These are phyloP conservation scores for Alternaria dauci DNA, from an alignment of 2,329 filamentous ascomycete genomes.

Conservation along the genomic window DNA sequence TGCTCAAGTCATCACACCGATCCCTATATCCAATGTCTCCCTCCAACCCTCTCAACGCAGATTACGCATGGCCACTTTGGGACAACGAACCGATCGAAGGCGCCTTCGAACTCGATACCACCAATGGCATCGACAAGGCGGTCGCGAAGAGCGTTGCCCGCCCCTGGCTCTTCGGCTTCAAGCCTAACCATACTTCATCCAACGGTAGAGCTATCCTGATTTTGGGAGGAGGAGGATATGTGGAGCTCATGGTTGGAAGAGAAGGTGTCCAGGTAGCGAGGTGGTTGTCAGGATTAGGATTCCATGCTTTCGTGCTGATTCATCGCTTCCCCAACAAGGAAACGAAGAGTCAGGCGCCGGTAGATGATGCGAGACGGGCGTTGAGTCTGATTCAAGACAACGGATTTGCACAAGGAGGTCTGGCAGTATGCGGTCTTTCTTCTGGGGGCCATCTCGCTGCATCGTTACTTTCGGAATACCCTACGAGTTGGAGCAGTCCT, in stretches of 20 bases:
- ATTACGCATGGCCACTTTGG: constrained; percentile 19
- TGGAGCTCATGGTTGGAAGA: constrained; percentile 30
- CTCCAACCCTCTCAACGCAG: constrained; percentile 2
- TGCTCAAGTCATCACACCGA: background rate
- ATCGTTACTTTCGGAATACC: constrained; percentile 23
- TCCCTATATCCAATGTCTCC: background rate
- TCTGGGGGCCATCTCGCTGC: constrained; percentile 32
- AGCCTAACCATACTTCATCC: background rate
- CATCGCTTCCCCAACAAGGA: constrained; percentile 28
- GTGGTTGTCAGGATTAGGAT: constrained; percentile 27
- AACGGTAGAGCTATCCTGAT: constrained; percentile 18
- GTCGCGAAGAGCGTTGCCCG: constrained; percentile 25
- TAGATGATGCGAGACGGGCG: constrained; percentile 26
- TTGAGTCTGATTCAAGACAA: constrained; percentile 16
- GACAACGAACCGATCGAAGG: constrained; percentile 13
- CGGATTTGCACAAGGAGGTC: background rate
- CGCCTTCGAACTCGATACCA: constrained; percentile 14
- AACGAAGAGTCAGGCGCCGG: constrained; percentile 21
- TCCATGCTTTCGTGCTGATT: constrained; percentile 28
- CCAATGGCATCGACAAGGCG: constrained; percentile 14
- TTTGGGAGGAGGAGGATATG: constrained; percentile 29
- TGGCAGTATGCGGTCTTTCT: constrained; percentile 26
- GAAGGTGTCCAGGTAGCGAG: constrained; percentile 29
- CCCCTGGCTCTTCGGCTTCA: constrained; percentile 27
- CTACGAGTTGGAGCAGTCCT: background rate